Base-by-base conservation (phyloP, 805 yeast genomes). In the Isabelozyma gotoi region DNA sequence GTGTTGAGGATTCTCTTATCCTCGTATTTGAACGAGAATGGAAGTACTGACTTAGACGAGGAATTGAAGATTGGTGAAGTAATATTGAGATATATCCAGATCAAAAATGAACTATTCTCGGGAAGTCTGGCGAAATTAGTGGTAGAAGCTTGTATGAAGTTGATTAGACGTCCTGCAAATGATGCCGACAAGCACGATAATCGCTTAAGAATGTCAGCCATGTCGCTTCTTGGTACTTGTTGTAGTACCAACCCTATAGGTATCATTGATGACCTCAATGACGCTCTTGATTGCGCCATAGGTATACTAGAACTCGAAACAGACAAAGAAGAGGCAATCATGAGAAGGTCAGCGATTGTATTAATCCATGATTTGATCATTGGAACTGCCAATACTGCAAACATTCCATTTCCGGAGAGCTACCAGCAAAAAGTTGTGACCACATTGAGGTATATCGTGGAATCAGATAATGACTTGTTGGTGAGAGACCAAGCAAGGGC, bases 1-100 rank as follows among this genome's bases (percentile, higher is more conserved):
- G 73, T 77, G 0, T 40, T 77, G 2, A 59, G 65, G 2, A 56
- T 64, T 2, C 58, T 81, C 16, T 49, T 71, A 3, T 50, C 65
- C 2, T 50, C 76, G 3, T 81, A 77, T 47, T 55, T 56, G 5
- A 54, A 60, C 37, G 58, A 55, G 2, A 57, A 48, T 7, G 40
- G 42, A 1, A 53, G 45, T 5, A 34, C 44, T 11, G 71, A 65
- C 16, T 36, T 88, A 1, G 96, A 90, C 55, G 85, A 82, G 43
- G 65, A 84, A n/a, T 65, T 94, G 39, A 78, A 86, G 46, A 67
- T 88, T 14, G 97, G 97, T 24, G 99, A 92, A 59, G 94, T 86
- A 1, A 51, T 92, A 1, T 62, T 80, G 19, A 74, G 87, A 20
- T 81, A 74, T 47, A 70, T 90, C 20, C 78, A 74, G 45, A 52